Conservation (phyloP, 139 green algal genomes). For the Astrephomene gubernaculifera region DNA sequence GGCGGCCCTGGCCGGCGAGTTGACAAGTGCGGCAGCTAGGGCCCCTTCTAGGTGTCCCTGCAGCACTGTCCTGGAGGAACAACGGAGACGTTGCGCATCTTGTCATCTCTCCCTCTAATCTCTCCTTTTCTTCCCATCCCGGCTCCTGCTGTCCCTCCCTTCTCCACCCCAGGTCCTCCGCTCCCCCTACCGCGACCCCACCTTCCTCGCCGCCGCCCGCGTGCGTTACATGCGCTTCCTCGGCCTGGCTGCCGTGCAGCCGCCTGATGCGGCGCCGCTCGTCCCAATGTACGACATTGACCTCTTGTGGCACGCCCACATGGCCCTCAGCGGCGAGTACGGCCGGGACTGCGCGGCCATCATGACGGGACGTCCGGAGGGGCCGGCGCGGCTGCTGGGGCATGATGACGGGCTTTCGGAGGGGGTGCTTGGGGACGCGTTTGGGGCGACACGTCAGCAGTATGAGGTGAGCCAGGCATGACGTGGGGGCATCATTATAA, state of each 20-base stretch:
- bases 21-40: neutral
- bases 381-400: neutral
- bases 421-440: neutral
- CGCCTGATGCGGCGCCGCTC: neutral
- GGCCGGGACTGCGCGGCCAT: neutral
- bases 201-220: neutral
- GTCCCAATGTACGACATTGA: slow-evolving; percentile 39
- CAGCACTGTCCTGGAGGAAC: too few relatives aligned
- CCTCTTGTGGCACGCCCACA: slow-evolving; percentile 29
- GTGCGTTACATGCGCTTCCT: slow-evolving; percentile 29
- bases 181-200: neutral
- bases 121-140: neutral
- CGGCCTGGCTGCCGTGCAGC: neutral
- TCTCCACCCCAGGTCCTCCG: slow-evolving; percentile 5
- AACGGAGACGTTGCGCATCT: too few relatives aligned
- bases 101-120: neutral
- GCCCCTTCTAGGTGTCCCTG: neutral
- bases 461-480: slow-evolving; percentile 14
- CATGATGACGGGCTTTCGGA: slow-evolving; percentile 16
- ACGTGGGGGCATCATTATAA: neutral
- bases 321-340: slow-evolving; percentile 18
- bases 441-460: neutral
- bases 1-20: too few relatives aligned
- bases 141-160: neutral
- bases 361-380: neutral